Evolutionary conservation across 2,329 filamentous ascomycete genomes (phyloP).

Genomic region (Fusarium sp.): DNA sequence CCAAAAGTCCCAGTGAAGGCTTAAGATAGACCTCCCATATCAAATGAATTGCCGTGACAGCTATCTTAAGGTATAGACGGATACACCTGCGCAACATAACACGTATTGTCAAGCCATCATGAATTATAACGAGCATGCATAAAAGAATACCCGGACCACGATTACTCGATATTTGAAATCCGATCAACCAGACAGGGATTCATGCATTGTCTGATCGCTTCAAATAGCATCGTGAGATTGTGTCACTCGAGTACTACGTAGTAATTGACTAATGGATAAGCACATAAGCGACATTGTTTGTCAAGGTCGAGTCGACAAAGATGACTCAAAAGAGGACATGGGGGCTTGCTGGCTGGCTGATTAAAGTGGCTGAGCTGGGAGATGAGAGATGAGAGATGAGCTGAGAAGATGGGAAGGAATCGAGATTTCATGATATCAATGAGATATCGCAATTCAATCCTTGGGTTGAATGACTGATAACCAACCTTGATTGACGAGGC

Average conservation of each 20-base stretch:
- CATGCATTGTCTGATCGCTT: not conserved
- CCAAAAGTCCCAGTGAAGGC: not conserved
- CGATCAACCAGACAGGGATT: not conserved
- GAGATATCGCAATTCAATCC: slow-evolving; percentile 9
- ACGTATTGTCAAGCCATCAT: not conserved
- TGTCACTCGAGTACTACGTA: not conserved
- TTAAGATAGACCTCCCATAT: not conserved
- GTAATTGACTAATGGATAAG: slow-evolving; percentile 2
- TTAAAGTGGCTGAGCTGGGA: not conserved
- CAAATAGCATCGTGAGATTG: slow-evolving; percentile 19
- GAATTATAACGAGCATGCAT: not conserved
- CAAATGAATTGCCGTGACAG: not conserved
- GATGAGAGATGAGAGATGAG: not conserved
- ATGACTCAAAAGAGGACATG: slow-evolving; percentile 5
- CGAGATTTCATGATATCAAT: slow-evolving; percentile 16
- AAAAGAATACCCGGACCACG: not conserved
- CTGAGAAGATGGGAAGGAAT: slow-evolving; percentile 1
- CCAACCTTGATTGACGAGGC: slow-evolving; percentile 16
- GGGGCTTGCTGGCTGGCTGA: not conserved
- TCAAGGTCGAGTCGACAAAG: not conserved
- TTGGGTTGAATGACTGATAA: slow-evolving; percentile 24
- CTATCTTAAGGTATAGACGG: not conserved
- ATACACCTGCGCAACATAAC: not conserved
- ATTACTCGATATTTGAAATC: not conserved
- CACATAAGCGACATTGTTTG: slow-evolving; percentile 4